phyloP scores from a whole-genome alignment of 257 asterid genomes.

The Solanum chiquidenum region DNA sequence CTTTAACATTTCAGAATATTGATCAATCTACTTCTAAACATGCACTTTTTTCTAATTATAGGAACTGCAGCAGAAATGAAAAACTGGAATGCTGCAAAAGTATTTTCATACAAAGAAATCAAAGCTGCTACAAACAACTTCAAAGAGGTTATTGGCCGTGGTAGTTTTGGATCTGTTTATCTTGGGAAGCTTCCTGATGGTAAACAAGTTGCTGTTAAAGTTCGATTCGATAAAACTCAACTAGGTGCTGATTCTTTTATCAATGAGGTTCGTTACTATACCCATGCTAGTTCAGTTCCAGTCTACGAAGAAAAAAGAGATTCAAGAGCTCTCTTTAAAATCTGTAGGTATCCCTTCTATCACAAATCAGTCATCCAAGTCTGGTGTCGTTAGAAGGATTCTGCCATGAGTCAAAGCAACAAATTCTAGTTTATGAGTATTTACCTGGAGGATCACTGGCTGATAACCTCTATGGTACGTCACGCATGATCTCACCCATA shows the following conservation, averaged over 20 bases:
- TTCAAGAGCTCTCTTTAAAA: background rate
- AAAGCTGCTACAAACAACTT: constrained; percentile 73
- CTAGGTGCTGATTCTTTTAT: constrained; percentile 84
- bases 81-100: constrained; percentile 59
- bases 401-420: constrained; percentile 85
- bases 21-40: background rate
- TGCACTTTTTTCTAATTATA: background rate
- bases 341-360: constrained; percentile 65
- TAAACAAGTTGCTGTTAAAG: constrained; percentile 77
- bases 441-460: constrained; percentile 79
- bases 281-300: background rate
- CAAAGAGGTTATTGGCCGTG: constrained; percentile 72
- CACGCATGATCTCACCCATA: background rate
- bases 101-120: constrained; percentile 68
- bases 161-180: constrained; percentile 86
- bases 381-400: constrained; percentile 81
- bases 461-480: constrained; percentile 72
- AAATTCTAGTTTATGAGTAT: constrained; percentile 81
- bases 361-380: constrained; percentile 69
- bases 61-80: constrained; percentile 36
- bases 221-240: constrained; percentile 72
- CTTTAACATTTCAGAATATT: background rate
- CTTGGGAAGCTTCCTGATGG: constrained; percentile 70
- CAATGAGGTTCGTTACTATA: constrained; percentile 50
- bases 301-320: background rate